These are phyloP conservation scores for Chrysosporium keratinophilum DNA, from an alignment of 2,329 filamentous ascomycete genomes.

Conservation along the genomic window DNA sequence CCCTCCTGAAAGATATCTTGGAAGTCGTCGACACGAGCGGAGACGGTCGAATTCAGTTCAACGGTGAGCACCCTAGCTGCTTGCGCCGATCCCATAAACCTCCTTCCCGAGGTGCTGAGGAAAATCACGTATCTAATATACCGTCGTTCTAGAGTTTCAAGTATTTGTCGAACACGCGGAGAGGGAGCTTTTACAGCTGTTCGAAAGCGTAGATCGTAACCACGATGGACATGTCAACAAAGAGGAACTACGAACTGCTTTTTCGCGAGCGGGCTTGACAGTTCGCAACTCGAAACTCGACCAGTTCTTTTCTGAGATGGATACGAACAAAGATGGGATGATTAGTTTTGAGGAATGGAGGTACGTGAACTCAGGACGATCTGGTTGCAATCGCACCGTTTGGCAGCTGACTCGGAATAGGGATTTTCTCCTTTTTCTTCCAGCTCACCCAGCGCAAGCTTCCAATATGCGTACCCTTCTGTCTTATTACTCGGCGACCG, in stretches of 20 bases:
- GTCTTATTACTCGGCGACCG: conserved; percentile 81
- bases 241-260: conserved; percentile 68
- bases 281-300: conserved; percentile 68
- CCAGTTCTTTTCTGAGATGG: conserved; percentile 81
- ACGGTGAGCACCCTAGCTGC: conserved; percentile 49
- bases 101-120: background rate
- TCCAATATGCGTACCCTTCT: conserved; percentile 66
- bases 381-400: background rate
- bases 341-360: conserved; percentile 95
- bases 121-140: conserved; percentile 3
- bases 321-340: conserved; percentile 73
- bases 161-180: conserved; percentile 82
- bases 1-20: conserved; percentile 70
- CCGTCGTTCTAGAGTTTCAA: conserved; percentile 67
- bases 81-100: background rate
- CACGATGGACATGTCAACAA: conserved; percentile 78
- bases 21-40: conserved; percentile 72
- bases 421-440: conserved; percentile 85
- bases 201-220: conserved; percentile 77
- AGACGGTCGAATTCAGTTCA: conserved; percentile 82
- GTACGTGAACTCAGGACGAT: conserved; percentile 47
- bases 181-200: conserved; percentile 67
- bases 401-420: conserved; percentile 36
- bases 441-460: conserved; percentile 47
- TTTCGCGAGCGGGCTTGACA: conserved; percentile 64